Base-by-base conservation (phyloP, 2,329 filamentous ascomycete species). In the Knufia fluminis region DNA sequence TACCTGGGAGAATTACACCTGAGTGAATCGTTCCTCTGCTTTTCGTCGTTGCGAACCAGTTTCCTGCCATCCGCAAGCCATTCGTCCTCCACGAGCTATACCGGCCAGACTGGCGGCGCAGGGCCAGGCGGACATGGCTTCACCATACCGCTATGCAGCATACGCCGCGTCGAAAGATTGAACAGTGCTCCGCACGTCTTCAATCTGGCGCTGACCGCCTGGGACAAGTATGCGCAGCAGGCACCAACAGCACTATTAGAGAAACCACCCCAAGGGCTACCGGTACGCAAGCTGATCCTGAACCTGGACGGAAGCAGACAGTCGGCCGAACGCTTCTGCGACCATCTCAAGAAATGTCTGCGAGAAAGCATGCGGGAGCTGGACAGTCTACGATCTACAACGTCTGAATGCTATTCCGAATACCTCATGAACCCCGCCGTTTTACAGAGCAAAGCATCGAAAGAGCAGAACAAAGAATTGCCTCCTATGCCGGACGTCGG, bases 41-140 rank as follows among this genome's bases (percentile, higher is more conserved):
- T 98, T 73, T 96, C 90, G 0, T 96, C 92, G 6, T 87, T 92
- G 46, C 83, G 87, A 14, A 86, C 88, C 8, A 94, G 88, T 70
- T 96, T 96, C 68, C 68, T 86, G 36, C 82, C 82, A 55, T 83
- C 84, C 0, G 85, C 91, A 14, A 94, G 82, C 65, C 80, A 85
- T 17, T 83, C 80, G 54, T 83, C 85, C 0, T 90, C 89, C 17
- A 87, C 84, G 41, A 80, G 81, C 51, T 97, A 94, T 69, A 94
- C 88, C 3, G 92, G 90, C 14, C 87, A 94, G 66, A 96, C 91
- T 23, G 85, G 95, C 63, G 89, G 92, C 52, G 87, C 86, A 19
- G 92, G 92, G 0, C 91, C 92, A 2, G 86, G 87, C 49, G 91
- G 90, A 33, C 96, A 96, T 73, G 92, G 92, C 52, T 97, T 98